Percentiles rank a stretch among this genome's conserved stretches.
These are phyloP conservation scores for Pyrenochaeta sp. DNA, from an alignment of 2,329 filamentous ascomycete genomes.

Conservation along the genomic window DNA sequence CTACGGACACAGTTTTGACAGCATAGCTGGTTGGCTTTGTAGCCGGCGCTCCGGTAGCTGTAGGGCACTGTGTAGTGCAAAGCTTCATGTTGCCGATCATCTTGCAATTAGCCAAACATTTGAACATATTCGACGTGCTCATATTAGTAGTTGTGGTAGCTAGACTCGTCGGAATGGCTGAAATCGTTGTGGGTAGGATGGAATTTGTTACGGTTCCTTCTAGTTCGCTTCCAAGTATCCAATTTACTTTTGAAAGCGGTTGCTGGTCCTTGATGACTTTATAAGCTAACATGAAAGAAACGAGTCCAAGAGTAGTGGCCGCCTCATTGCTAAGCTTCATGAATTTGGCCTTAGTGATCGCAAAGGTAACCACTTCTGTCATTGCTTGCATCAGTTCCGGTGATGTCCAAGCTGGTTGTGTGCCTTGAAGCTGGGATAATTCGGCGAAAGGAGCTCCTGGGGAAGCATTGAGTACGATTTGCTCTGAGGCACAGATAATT, in stretches of 20 bases:
- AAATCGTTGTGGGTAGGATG: not conserved
- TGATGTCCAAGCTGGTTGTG: slow-evolving; percentile 1
- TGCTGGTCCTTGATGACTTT: not conserved
- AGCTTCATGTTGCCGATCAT: slow-evolving; percentile 8
- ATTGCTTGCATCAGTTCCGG: not conserved
- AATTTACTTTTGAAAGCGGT: slow-evolving; percentile 2
- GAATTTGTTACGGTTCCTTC: not conserved
- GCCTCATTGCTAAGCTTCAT: not conserved
- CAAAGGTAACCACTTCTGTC: not conserved
- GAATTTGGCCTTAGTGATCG: not conserved
- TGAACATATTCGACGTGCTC: not conserved
- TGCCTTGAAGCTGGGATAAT: not conserved
- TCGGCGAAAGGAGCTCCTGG: slow-evolving; percentile 1
- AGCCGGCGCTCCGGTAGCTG: not conserved
- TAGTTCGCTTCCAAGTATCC: slow-evolving; percentile 3
- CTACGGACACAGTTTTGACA: slow-evolving; percentile 6
- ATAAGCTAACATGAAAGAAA: slow-evolving; percentile 2
- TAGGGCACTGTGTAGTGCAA: slow-evolving; percentile 10
- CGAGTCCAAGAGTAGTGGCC: not conserved
- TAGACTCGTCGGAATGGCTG: not conserved
- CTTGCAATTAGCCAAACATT: slow-evolving; percentile 4
- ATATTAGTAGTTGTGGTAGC: not conserved
- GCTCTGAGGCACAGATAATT: slow-evolving; percentile 2
- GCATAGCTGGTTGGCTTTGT: slow-evolving; percentile 1
- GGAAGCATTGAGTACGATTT: not conserved